phyloP scores from a whole-genome alignment of 2,329 filamentous ascomycete species.

The Neopestalotiopsis clavispora region DNA sequence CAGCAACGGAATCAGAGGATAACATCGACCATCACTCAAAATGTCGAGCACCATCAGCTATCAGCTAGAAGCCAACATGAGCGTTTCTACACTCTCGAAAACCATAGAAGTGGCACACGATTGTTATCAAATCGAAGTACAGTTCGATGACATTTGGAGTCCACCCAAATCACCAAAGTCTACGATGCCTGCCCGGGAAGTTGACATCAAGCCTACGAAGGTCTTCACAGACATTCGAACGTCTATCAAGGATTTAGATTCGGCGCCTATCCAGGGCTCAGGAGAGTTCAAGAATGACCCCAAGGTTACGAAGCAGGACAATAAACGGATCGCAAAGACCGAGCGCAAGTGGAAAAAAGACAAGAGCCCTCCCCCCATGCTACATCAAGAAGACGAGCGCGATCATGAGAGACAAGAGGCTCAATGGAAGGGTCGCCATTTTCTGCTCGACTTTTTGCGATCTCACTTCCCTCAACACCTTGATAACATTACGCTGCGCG shows the following conservation, averaged over 20 bases:
- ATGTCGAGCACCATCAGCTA: slow-evolving; percentile 14
- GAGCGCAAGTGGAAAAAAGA: not conserved
- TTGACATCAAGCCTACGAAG: not conserved
- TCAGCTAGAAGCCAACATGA: slow-evolving; percentile 8
- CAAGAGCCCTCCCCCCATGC: not conserved
- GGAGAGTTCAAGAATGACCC: slow-evolving; percentile 19
- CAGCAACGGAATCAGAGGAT: no score
- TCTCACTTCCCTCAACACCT: slow-evolving; percentile 22
- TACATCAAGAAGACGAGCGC: not conserved
- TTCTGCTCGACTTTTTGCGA: slow-evolving; percentile 24
- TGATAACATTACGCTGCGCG: slow-evolving; percentile 21
- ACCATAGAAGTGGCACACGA: not conserved
- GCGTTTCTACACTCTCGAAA: not conserved
- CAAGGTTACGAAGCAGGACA: slow-evolving; percentile 19
- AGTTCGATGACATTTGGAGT: slow-evolving; percentile 7
- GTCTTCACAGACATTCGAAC: slow-evolving; percentile 19
- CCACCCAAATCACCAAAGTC: not conserved
- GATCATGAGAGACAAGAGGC: slow-evolving; percentile 14
- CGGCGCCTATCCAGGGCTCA: slow-evolving; percentile 11
- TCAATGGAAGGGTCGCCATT: slow-evolving; percentile 21
- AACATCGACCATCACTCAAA: not conserved
- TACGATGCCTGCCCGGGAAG: not conserved
- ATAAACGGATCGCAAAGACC: slow-evolving; percentile 15
- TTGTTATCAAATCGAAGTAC: not conserved
- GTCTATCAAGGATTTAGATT: slow-evolving; percentile 11